Evolutionary conservation across 2,329 filamentous ascomycete genomes (phyloP), one percentile per base, ranked within the genome.

Genomic region (Anthostomella pinea): DNA sequence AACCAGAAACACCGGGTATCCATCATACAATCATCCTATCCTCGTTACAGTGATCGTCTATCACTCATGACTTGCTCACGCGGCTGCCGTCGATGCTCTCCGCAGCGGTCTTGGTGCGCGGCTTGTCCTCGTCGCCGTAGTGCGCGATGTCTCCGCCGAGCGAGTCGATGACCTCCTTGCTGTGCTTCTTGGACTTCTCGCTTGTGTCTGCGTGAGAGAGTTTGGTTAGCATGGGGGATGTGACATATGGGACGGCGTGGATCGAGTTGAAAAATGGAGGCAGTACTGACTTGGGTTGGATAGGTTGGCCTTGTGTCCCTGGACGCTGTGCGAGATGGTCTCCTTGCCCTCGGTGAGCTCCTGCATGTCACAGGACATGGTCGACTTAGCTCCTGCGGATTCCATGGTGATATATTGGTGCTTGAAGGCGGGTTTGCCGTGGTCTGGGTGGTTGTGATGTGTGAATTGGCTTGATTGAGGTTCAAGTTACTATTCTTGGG

Each of bases 231-330:
- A 21, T 20, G 4, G 20, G n/a, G 17, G 17, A 3, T 17, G 15
- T 20, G 23, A 22, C 8, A 9, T 8, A 24, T 19, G 10, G 24
- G 19, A n/a, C 5, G 11, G 27, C n/a, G n/a, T n/a, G 14, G 24
- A 15, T 21, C 7, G 17, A n/a, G 24, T 33, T 10, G 5, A 15
- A n/a, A n/a, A 19, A 10, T 25, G 35, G 13, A 38, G 17, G 24
- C 5, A 8, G 26, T 15, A 41, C 54, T 26, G 54, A 71, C 68
- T 71, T 8, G 68, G 67, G 41, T 72, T 72, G 38, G 62, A 60
- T 13, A 72, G 45, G 43, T 72, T 72, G 3, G 69, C 68, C 54
- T 70, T 70, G 53, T 71, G 67, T 10, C 68, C 68, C 23, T 48
- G 42, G 15, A 58, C 55, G 17, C 31, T 28, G 24, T 51, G 48